Percentiles rank a stretch among this genome's conserved stretches.
phyloP scores from a whole-genome alignment of 768 basidiomycete species.

The Astraeus odoratus region DNA sequence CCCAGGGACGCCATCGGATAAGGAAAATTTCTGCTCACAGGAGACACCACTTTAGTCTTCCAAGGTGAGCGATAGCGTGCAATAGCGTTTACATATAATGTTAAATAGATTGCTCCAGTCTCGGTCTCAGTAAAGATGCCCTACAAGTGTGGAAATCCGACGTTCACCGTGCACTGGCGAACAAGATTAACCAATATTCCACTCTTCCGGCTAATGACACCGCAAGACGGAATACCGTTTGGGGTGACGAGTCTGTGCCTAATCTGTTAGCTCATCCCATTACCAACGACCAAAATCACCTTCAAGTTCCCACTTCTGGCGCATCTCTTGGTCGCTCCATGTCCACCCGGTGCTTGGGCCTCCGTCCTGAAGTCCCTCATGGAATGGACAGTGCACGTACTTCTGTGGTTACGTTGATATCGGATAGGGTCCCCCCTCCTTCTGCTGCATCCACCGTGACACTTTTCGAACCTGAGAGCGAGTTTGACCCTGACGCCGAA shows the following conservation, averaged over 20 bases:
- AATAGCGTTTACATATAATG: background rate
- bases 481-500: conserved; percentile 32
- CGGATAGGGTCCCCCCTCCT: conserved; percentile 28
- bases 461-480: conserved; percentile 41
- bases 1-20: conserved; percentile 28
- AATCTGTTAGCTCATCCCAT: conserved; percentile 27
- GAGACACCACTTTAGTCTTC: conserved; percentile 59
- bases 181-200: conserved; percentile 33
- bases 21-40: conserved; percentile 49
- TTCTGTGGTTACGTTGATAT: conserved; percentile 40
- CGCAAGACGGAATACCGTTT: conserved; percentile 42
- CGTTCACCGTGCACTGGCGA: conserved; percentile 44
- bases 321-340: conserved; percentile 26
- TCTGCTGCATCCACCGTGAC: conserved; percentile 59
- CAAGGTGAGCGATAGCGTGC: conserved; percentile 41
- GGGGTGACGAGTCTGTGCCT: conserved; percentile 35
- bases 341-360: conserved; percentile 40
- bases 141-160: conserved; percentile 51
- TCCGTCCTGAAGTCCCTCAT: conserved; percentile 46
- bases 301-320: conserved; percentile 12
- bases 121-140: conserved; percentile 56
- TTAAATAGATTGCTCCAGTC: conserved; percentile 29
- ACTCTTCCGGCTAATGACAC: conserved; percentile 35
- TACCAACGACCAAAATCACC: conserved; percentile 28
- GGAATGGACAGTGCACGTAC: conserved; percentile 44